Evolutionary conservation across 805 yeast genomes (phyloP).

Genomic region (Hanseniaspora nectarophila): DNA sequence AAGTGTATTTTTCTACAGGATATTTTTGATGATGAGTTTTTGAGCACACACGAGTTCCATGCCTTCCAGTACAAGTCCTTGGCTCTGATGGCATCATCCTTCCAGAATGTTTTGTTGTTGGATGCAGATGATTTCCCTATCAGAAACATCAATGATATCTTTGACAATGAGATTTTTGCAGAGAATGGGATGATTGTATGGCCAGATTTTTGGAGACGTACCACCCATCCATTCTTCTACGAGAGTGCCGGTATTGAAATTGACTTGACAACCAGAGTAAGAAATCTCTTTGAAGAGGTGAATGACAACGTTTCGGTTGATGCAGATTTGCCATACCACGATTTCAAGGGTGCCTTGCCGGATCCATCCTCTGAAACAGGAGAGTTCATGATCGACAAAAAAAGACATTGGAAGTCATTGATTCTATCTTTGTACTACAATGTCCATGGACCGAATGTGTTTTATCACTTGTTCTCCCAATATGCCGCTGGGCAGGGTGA

Average conservation of each 20-base stretch:
- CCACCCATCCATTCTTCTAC: conserved; percentile 64
- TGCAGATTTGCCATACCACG: conserved; percentile 36
- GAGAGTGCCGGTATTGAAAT: conserved; percentile 50
- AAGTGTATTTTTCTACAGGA: conserved; percentile 55
- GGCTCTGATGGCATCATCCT: conserved; percentile 59
- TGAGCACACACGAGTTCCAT: conserved; percentile 38
- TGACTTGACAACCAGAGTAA: conserved; percentile 30
- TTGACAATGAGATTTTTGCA: conserved; percentile 44
- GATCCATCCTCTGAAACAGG: conserved; percentile 68
- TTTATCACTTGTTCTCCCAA: conserved; percentile 59
- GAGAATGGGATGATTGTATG: conserved; percentile 47
- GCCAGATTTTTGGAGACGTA: conserved; percentile 86
- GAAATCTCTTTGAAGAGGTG: conserved; percentile 29
- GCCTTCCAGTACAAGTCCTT: conserved; percentile 61
- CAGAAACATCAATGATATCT: conserved; percentile 48
- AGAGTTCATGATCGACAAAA: conserved; percentile 51
- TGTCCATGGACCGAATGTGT: conserved; percentile 56
- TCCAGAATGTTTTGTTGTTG: conserved; percentile 55
- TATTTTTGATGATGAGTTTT: conserved; percentile 38
- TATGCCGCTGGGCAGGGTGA: conserved; percentile 75
- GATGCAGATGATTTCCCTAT: conserved; percentile 72
- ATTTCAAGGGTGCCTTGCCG: conserved; percentile 52
- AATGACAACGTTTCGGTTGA: conserved; percentile 21
- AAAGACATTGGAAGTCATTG: conserved; percentile 45
- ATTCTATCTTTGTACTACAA: conserved; percentile 55